These are phyloP conservation scores for Lentinula raphanica DNA, from an alignment of 768 basidiomycete genomes.

Conservation along the genomic window DNA sequence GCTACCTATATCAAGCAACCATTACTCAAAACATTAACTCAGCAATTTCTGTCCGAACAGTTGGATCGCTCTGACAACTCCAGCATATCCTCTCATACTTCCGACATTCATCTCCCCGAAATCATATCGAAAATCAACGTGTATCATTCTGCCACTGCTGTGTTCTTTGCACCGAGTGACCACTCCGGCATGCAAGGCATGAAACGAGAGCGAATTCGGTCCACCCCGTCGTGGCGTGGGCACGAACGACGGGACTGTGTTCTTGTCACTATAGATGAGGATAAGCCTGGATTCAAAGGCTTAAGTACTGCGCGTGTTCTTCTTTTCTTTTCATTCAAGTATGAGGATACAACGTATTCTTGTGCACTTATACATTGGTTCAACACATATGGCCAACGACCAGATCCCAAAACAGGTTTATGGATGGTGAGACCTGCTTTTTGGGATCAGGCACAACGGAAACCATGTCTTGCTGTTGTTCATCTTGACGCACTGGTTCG, in stretches of 20 bases:
- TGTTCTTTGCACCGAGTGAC: conserved; percentile 19
- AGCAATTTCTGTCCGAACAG: conserved; percentile 19
- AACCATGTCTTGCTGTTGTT: conserved; percentile 16
- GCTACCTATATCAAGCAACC: conserved; percentile 12
- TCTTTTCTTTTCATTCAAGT: conserved; percentile 19
- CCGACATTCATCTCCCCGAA: background rate
- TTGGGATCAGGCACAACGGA: conserved; percentile 7
- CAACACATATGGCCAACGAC: conserved; percentile 10
- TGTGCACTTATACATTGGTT: conserved; percentile 25
- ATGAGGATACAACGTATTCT: conserved; percentile 13
- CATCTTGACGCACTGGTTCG: conserved; percentile 25
- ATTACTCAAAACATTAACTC: conserved; percentile 10
- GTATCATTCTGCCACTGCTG: conserved; percentile 15
- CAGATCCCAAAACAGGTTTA: conserved; percentile 18
- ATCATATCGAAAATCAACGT: conserved; percentile 7
- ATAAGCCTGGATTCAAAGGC: conserved; percentile 13
- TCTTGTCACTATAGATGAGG: conserved; percentile 11
- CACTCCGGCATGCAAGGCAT: conserved; percentile 16
- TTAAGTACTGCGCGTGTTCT: conserved; percentile 15
- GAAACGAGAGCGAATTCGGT: conserved; percentile 17
- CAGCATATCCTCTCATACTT: background rate
- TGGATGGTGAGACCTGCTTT: conserved; percentile 18
- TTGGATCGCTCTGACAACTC: background rate
- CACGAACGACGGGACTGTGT: conserved; percentile 15
- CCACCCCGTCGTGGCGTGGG: conserved; percentile 15